These are phyloP conservation scores for Dactylellina cionopaga DNA, from an alignment of 2,329 filamentous ascomycete species.

Conservation along the genomic window DNA sequence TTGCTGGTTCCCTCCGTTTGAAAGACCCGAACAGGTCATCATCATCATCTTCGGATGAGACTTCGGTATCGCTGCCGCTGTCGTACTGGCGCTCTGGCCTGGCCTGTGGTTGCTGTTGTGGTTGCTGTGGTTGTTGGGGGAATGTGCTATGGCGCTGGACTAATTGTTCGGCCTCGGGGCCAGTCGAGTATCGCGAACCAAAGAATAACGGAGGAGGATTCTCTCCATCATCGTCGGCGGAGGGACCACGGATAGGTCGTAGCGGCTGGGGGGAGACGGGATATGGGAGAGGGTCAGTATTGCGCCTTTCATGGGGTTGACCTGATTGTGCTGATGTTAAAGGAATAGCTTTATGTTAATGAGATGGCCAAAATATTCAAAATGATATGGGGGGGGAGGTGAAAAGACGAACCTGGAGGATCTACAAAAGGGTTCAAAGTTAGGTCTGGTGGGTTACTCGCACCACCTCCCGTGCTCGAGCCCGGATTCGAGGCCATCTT, in stretches of 20 bases:
- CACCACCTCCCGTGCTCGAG: slow-evolving; percentile 13
- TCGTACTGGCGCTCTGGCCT: background rate
- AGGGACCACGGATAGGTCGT: background rate
- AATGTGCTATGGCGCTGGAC: slow-evolving; percentile 41
- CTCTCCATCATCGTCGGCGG: slow-evolving; percentile 30
- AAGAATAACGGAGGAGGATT: slow-evolving; percentile 25
- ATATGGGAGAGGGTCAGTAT: slow-evolving; percentile 46
- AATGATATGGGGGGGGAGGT: background rate
- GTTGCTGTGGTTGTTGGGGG: background rate
- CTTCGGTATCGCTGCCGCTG: slow-evolving; percentile 34
- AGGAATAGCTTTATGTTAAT: background rate
- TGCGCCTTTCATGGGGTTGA: slow-evolving; percentile 42
- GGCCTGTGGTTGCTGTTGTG: background rate
- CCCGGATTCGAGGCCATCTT: slow-evolving; percentile 46
- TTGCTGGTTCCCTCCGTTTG: slow-evolving; percentile 39
- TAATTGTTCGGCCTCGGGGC: slow-evolving; percentile 26
- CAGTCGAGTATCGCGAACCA: slow-evolving; percentile 26
- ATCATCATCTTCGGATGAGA: slow-evolving; percentile 44
- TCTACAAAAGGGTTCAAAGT: slow-evolving; percentile 37
- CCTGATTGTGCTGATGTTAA: slow-evolving; percentile 23
- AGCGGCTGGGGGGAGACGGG: slow-evolving; percentile 24
- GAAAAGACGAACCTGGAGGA: slow-evolving; percentile 25
- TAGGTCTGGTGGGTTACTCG: slow-evolving; percentile 23
- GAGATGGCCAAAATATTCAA: background rate
- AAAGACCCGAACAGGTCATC: slow-evolving; percentile 34